Base-by-base conservation (phyloP, 2,329 filamentous ascomycete genomes). In the Aspergillaceae sp. region DNA sequence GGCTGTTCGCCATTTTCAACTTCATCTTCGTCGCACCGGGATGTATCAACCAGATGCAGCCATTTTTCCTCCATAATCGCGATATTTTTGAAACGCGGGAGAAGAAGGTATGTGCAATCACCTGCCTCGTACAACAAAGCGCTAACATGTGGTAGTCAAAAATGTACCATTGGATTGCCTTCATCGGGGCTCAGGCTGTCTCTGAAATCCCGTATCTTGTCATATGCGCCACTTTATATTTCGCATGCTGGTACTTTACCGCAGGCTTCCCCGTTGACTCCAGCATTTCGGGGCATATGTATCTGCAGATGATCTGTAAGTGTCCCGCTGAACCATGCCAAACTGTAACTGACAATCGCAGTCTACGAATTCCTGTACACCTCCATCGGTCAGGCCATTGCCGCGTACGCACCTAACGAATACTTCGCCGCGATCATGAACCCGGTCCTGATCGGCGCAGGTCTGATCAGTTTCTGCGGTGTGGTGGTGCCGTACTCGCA, bases 21-120 rank as follows among this genome's bases (percentile, higher is more conserved):
- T 82, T 82, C 61, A 78, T 80, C 48, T 82, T 82, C 50, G 76
- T 82, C 37, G 75, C 78, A 0, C 77, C 77, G 0, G 76, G 78
- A 46, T 74, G 78, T 41, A 70, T 82, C 53, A 74, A 75, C 27
- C 78, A 81, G 56, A 70, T 80, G 35, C 77, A 80, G 58, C 78
- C 78, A 0, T 69, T 80, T 29, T 82, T 82, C 56, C 68, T 80
- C 51, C 68, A 74, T 30, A 72, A 74, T 26, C 70, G 78, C 1
- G 73, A 79, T 51, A 76, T 81, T 40, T 81, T 77, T 46, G 77
- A 81, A 55, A 69, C 72, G 0, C 70, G 78, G 10, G 78, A 81
- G 65, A 79, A 78, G 56, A 80, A 80, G 56, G 61, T 64, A 38
- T 5, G 42, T 47, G 10, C 30, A 2, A 11, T 7, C 7, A 8